Conservation (phyloP, 345 rosid genomes). For the Melastoma malabathricum region DNA sequence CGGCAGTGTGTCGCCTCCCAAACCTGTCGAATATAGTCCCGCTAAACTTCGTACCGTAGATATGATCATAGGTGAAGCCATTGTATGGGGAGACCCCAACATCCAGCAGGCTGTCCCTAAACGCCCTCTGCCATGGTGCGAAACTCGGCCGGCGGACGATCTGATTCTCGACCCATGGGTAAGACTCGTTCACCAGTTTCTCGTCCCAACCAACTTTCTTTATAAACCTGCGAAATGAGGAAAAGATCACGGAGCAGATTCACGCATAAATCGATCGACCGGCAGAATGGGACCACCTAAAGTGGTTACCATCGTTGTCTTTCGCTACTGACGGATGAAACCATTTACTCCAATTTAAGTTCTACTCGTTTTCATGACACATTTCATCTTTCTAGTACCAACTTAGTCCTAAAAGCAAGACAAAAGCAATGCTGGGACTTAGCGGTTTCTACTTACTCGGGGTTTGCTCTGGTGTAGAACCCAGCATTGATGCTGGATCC, state of each 20-base stretch:
- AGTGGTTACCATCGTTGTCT: too few relatives aligned
- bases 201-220: conserved; percentile 66
- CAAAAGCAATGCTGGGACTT: background rate
- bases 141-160: conserved; percentile 57
- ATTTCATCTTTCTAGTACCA: too few relatives aligned
- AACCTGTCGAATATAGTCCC: conserved; percentile 84
- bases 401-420: too few relatives aligned
- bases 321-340: too few relatives aligned
- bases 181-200: conserved; percentile 70
- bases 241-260: too few relatives aligned
- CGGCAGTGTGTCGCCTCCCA: conserved; percentile 88
- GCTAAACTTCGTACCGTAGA: conserved; percentile 83
- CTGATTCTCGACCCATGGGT: conserved; percentile 76
- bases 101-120: conserved; percentile 68
- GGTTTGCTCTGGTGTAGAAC: conserved; percentile 68
- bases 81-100: conserved; percentile 75
- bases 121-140: conserved; percentile 59
- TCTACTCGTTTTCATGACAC: too few relatives aligned
- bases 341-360: too few relatives aligned
- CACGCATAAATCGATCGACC: too few relatives aligned
- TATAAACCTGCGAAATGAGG: conserved; percentile 58
- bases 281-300: too few relatives aligned
- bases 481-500: conserved; percentile 93
- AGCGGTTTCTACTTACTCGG: conserved; percentile 28
- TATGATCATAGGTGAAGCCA: conserved; percentile 87